These are phyloP conservation scores for Ensete ventricosum DNA, from an alignment of 176 grass and related monocot species.

Conservation along the genomic window DNA sequence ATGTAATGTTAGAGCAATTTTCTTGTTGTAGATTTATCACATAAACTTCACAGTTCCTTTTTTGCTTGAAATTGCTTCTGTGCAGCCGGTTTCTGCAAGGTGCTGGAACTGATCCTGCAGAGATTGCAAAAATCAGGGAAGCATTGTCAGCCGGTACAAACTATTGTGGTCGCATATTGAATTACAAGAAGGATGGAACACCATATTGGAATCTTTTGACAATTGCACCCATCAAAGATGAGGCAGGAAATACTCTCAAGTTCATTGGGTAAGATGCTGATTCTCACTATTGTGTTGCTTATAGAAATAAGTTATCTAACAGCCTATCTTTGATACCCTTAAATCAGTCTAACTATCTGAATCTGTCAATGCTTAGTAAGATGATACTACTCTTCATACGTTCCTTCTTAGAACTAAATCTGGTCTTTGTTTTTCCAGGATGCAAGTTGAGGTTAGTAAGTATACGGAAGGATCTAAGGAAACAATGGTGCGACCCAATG, in stretches of 20 bases:
- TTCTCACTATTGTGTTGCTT: background rate
- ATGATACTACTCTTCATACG: background rate
- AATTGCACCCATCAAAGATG: constrained; percentile 86
- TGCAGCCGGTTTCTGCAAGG: constrained; percentile 83
- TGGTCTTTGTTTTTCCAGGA: constrained; percentile 36
- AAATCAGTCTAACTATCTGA: background rate
- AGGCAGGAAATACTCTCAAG: constrained; percentile 72
- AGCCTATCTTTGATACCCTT: background rate
- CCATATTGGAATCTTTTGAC: constrained; percentile 94
- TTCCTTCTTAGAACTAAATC: background rate
- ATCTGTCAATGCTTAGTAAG: background rate
- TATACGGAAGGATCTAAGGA: constrained; percentile 87
- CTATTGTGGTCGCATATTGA: constrained; percentile 79
- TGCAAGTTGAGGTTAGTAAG: constrained; percentile 99
- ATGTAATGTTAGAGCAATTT: background rate
- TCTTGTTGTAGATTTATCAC: background rate
- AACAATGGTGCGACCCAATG: constrained; percentile 66
- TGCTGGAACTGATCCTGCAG: constrained; percentile 46
- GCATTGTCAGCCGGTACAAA: constrained; percentile 52
- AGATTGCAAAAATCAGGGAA: constrained; percentile 80
- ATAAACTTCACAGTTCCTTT: background rate
- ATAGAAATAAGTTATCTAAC: background rate
- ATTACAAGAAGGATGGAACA: constrained; percentile 89
- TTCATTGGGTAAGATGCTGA: constrained; percentile 67
- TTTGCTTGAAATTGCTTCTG: background rate